These are phyloP conservation scores for Colletotrichum destructivum DNA, from an alignment of 2,329 filamentous ascomycete genomes.

Conservation along the genomic window DNA sequence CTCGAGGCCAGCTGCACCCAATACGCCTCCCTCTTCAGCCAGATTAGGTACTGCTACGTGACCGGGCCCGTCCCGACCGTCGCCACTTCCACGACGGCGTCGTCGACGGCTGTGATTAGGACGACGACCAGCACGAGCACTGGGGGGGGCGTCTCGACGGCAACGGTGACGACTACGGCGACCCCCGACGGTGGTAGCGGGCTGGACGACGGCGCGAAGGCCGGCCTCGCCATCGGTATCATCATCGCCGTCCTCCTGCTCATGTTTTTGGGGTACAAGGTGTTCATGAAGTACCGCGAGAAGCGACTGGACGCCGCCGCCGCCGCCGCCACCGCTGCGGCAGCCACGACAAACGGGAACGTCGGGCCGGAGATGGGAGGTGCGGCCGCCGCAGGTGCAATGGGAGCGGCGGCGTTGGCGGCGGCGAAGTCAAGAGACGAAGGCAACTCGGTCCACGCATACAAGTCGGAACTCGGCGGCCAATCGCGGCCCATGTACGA, in stretches of 20 bases:
- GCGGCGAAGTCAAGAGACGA: background rate
- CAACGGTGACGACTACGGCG: constrained; percentile 15
- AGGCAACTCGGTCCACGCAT: constrained; percentile 13
- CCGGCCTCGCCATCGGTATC: constrained; percentile 34
- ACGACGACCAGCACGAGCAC: constrained; percentile 13
- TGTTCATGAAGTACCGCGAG: constrained; percentile 20
- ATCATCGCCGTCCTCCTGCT: constrained; percentile 20
- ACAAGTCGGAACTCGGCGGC: constrained; percentile 36
- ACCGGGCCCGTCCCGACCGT: constrained; percentile 21
- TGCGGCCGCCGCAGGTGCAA: constrained; percentile 8
- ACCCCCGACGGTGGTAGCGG: constrained; percentile 16
- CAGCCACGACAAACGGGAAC: background rate
- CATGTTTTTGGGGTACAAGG: constrained; percentile 29
- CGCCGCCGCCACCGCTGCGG: background rate
- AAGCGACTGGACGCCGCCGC: constrained; percentile 5
- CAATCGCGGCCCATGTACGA: constrained; percentile 21
- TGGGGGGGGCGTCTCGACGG: background rate
- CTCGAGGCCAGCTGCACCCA: constrained; percentile 36
- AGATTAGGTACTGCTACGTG: constrained; percentile 37
- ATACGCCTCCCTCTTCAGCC: constrained; percentile 19
- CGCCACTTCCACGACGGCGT: constrained; percentile 5
- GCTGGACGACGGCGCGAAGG: constrained; percentile 31
- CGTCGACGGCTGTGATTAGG: background rate
- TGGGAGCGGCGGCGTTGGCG: constrained; percentile 4
- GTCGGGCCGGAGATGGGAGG: constrained; percentile 15